phyloP scores from a whole-genome alignment of 371 early-diverging fungal species.

The Rhizomucor pusillus region DNA sequence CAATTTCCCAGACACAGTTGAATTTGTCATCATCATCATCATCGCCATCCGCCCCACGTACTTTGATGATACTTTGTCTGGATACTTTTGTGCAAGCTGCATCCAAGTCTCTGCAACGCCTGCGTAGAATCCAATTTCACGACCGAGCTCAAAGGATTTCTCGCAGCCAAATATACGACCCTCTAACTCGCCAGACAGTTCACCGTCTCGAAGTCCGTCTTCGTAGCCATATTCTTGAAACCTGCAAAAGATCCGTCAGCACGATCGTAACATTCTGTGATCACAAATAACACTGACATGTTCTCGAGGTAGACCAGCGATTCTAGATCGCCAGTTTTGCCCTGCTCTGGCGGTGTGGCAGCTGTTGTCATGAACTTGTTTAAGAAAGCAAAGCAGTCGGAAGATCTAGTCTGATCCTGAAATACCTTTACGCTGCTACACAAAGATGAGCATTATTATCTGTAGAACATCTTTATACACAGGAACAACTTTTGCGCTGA shows the following conservation, averaged over 20 bases:
- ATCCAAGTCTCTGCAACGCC: constrained; percentile 71
- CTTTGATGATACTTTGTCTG: constrained; percentile 45
- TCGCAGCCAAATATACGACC: constrained; percentile 74
- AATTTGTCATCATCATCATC: neutral
- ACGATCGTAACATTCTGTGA: neutral
- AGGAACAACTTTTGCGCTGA: too few relatives aligned
- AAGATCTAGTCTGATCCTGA: too few relatives aligned
- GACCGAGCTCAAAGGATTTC: constrained; percentile 67
- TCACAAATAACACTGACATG: constrained; percentile 42
- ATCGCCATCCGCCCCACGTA: constrained; percentile 12
- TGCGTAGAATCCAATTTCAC: constrained; percentile 71
- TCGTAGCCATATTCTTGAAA: constrained; percentile 67
- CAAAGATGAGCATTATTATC: too few relatives aligned
- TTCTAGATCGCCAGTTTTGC: constrained; percentile 41
- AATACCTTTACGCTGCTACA: too few relatives aligned
- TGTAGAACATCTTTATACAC: too few relatives aligned
- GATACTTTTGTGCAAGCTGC: constrained; percentile 27
- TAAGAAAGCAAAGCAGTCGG: too few relatives aligned
- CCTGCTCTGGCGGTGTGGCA: too few relatives aligned
- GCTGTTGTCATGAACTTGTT: too few relatives aligned
- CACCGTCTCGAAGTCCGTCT: constrained; percentile 67
- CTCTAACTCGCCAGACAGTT: constrained; percentile 60
- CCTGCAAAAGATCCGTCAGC: constrained; percentile 29
- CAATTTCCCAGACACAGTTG: neutral
- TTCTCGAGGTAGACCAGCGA: constrained; percentile 59